Conservation (phyloP, 345 rosid species). For the Salix udensis region DNA sequence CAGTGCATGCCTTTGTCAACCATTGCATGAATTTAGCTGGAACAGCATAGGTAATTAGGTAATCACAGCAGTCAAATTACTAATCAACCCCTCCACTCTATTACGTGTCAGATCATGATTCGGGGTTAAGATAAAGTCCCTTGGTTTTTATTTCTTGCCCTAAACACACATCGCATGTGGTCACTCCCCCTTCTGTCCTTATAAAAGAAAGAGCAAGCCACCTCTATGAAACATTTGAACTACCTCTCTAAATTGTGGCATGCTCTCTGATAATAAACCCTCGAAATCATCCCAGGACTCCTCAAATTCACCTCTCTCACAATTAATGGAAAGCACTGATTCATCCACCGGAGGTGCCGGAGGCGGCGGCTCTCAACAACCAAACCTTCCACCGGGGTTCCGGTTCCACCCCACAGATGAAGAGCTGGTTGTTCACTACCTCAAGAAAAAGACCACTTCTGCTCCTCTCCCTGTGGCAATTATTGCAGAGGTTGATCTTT, state of each 20-base stretch:
- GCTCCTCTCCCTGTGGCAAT: constrained; percentile 31
- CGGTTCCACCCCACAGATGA: constrained; percentile 36
- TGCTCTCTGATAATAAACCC: constrained; percentile 6
- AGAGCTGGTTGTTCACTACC: constrained; percentile 33
- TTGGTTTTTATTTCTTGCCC: background rate
- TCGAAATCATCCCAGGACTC: background rate
- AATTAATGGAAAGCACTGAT: constrained; percentile 28
- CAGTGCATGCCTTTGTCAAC: constrained; percentile 20
- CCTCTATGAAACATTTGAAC: constrained; percentile 21
- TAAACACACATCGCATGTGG: background rate
- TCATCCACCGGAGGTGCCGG: constrained; percentile 14
- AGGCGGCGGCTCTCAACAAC: constrained; percentile 14
- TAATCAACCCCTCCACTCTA: background rate
- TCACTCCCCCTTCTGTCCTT: constrained; percentile 5
- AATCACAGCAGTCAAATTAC: background rate
- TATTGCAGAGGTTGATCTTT: constrained; percentile 33
- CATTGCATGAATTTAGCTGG: constrained; percentile 20
- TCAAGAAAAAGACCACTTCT: constrained; percentile 29
- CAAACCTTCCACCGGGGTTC: constrained; percentile 35
- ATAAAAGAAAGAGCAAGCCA: constrained; percentile 30
- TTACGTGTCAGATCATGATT: background rate
- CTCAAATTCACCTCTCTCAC: background rate
- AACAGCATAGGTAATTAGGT: background rate
- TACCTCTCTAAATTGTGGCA: constrained; percentile 10
- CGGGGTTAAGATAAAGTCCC: background rate